These are phyloP conservation scores for Fusarium devonianum DNA, from an alignment of 2,329 filamentous ascomycete genomes.

Conservation along the genomic window DNA sequence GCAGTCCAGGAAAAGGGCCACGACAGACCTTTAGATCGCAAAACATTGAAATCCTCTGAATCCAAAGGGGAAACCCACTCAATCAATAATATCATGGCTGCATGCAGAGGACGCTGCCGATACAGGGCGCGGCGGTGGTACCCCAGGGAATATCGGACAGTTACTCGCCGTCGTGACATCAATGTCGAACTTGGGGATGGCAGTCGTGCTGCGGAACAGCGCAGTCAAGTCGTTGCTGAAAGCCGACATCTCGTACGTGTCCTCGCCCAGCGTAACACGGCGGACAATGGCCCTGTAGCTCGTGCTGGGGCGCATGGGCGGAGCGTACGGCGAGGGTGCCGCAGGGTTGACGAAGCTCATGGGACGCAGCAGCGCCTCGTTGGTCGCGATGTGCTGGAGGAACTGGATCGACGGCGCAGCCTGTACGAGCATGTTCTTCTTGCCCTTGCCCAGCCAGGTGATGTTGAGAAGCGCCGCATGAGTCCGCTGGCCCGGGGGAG, in stretches of 20 bases:
- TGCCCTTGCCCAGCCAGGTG: slow-evolving; percentile 40
- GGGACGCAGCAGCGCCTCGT: slow-evolving; percentile 32
- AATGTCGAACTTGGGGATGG: slow-evolving; percentile 38
- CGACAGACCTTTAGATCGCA: too few relatives aligned
- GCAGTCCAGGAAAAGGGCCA: too few relatives aligned
- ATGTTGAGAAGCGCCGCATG: slow-evolving; percentile 41
- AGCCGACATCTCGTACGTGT: slow-evolving; percentile 36
- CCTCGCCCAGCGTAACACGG: slow-evolving; percentile 33
- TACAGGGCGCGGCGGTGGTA: slow-evolving; percentile 26
- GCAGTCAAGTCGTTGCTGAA: slow-evolving; percentile 40
- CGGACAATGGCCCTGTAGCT: slow-evolving; percentile 28
- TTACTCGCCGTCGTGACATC: slow-evolving; percentile 16
- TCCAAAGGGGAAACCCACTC: too few relatives aligned
- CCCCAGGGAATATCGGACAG: slow-evolving; percentile 10
- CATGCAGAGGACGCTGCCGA: slow-evolving; percentile 24
- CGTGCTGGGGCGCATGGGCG: slow-evolving; percentile 9
- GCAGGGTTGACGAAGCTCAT: slow-evolving; percentile 14
- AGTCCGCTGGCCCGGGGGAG: slow-evolving; percentile 11
- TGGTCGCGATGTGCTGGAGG: slow-evolving; percentile 30
- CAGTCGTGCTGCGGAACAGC: slow-evolving; percentile 26
- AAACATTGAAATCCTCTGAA: too few relatives aligned
- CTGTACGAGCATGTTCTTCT: slow-evolving; percentile 42
- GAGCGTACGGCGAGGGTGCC: slow-evolving; percentile 3
- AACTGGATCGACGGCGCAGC: slow-evolving; percentile 47
- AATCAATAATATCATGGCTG: slow-evolving; percentile 21